These are phyloP conservation scores for Massarina eburnea DNA, from an alignment of 2,329 filamentous ascomycete genomes.

Conservation along the genomic window DNA sequence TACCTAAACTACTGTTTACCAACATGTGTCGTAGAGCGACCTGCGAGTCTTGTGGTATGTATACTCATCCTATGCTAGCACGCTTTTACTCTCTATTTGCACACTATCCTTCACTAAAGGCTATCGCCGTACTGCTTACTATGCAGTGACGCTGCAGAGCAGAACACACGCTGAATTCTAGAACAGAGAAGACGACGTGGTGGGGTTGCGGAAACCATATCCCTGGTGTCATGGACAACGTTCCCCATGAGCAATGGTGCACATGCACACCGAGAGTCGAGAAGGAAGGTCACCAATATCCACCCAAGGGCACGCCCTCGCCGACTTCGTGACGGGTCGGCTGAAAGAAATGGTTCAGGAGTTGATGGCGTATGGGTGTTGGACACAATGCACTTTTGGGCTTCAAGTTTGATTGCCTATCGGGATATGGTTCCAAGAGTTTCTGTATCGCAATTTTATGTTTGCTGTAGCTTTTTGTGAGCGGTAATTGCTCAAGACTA, in stretches of 20 bases:
- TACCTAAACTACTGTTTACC: neutral
- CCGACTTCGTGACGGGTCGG: constrained; percentile 28
- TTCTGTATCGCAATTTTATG: too few species aligned
- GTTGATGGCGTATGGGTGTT: neutral
- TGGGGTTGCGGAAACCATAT: constrained; percentile 67
- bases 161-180: neutral
- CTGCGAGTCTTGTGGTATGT: constrained; percentile 65
- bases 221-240: constrained; percentile 60
- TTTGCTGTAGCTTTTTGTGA: too few species aligned
- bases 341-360: constrained; percentile 1
- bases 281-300: constrained; percentile 63
- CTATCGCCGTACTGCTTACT: neutral
- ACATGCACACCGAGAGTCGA: constrained; percentile 65
- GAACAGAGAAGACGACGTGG: constrained; percentile 61
- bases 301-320: constrained; percentile 56
- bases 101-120: neutral
- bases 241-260: constrained; percentile 64
- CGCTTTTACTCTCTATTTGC: neutral
- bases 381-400: neutral
- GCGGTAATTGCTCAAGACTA: too few species aligned
- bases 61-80: neutral
- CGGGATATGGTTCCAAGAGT: too few species aligned
- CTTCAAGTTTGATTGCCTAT: too few species aligned
- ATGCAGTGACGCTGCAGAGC: neutral
- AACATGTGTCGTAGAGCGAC: constrained; percentile 67